These are phyloP conservation scores for Danielia oregonensis DNA, from an alignment of 805 yeast species.

Conservation along the genomic window DNA sequence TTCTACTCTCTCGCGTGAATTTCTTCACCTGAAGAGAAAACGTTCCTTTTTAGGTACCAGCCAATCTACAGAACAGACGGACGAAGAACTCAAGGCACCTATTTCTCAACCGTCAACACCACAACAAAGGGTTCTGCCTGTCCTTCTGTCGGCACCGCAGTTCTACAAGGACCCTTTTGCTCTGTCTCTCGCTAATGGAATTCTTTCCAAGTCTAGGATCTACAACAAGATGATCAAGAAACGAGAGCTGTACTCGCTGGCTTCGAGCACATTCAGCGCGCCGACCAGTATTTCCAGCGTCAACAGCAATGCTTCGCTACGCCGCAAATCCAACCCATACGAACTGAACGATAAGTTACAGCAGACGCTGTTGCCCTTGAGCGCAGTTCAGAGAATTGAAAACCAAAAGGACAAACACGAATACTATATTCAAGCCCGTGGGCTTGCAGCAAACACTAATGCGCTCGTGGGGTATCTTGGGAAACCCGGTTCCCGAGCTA, in stretches of 20 bases:
- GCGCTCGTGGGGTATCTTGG: constrained; percentile 8
- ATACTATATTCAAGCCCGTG: constrained; percentile 28
- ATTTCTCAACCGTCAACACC: background rate
- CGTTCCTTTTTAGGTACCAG: constrained; percentile 9
- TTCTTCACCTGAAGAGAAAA: constrained; percentile 9
- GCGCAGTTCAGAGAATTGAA: constrained; percentile 22
- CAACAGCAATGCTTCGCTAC: constrained; percentile 21
- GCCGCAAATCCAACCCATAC: constrained; percentile 17
- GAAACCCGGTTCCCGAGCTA: constrained; percentile 12
- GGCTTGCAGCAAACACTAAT: constrained; percentile 15
- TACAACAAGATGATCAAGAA: constrained; percentile 35
- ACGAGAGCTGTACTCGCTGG: constrained; percentile 28
- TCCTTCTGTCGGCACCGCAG: background rate
- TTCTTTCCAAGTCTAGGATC: constrained; percentile 31
- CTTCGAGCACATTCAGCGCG: constrained; percentile 3
- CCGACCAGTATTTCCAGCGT: constrained; percentile 15
- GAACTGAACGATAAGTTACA: constrained; percentile 14
- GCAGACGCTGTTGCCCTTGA: background rate
- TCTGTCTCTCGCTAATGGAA: constrained; percentile 1
- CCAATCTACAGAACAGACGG: background rate
- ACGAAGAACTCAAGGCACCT: background rate
- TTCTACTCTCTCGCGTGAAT: constrained; percentile 11
- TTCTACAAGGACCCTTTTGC: background rate
- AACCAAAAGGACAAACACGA: constrained; percentile 30
- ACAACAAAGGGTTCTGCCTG: background rate